Evolutionary conservation across 495 filamentous ascomycete species (phyloP), one percentile per base, ranked within the genome.

Genomic region (Bathelium albidoporum): DNA sequence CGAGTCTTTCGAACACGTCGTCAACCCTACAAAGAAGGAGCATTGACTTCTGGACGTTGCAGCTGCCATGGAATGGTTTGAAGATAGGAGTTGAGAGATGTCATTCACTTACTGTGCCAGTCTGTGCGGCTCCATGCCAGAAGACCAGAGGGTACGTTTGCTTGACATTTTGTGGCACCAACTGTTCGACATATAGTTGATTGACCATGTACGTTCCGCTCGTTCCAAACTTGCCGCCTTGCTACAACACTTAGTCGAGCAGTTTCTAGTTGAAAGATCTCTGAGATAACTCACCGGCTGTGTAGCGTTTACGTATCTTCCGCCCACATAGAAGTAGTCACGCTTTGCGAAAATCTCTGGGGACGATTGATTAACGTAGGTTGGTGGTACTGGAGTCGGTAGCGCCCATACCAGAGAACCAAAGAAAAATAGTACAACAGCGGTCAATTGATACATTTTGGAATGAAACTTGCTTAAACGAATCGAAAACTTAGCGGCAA

Each of bases 61-160:
- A n/a, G n/a, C n/a, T n/a, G n/a, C n/a, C n/a, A n/a, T n/a, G n/a
- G n/a, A n/a, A n/a, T n/a, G n/a, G n/a, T n/a, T n/a, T n/a, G n/a
- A n/a, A n/a, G n/a, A n/a, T n/a, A n/a, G 36, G 36, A 41, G 7
- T 16, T 7, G 16, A 16, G 36, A 41, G 43, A 9, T 49, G 22
- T 55, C 24, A 10, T 11, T 26, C 49, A 55, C 49, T 3, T 55
- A 55, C 49, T 55, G 24, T 55, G 26, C 49, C 49, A 9, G 49
- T 55, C 49, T 55, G 49, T 28, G 49, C 49, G 7, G 16, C 49
- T 55, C 49, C 49, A 29, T 55, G 49, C 49, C 49, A 55, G 24
- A 55, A 55, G 9, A 55, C 5, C 9, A 55, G 49, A 28, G 49
- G 49, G 29, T 55, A 55, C 24, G 26, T 55, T 29, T 55, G 20